These are phyloP conservation scores for Fusarium mexicanum DNA, from an alignment of 2,329 filamentous ascomycete genomes.

Conservation along the genomic window DNA sequence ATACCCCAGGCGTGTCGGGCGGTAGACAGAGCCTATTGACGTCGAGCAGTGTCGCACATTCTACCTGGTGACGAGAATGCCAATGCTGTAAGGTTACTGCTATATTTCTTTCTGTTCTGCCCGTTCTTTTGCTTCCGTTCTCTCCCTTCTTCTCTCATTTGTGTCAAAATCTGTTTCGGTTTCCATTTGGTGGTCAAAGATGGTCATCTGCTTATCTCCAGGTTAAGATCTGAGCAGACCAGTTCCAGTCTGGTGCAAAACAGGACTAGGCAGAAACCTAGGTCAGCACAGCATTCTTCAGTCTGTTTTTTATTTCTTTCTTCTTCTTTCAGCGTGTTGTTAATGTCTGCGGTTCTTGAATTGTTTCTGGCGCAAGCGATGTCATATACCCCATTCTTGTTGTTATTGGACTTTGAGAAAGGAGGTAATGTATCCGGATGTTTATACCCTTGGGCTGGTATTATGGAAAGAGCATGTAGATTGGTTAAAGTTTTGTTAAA, in stretches of 20 bases:
- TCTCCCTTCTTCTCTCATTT: neutral
- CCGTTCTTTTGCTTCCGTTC: neutral
- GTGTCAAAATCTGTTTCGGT: neutral
- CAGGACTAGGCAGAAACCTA: conserved; percentile 29
- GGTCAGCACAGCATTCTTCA: conserved; percentile 8
- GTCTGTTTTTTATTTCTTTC: neutral
- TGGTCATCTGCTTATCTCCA: neutral
- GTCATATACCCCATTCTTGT: conserved; percentile 24
- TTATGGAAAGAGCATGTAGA: conserved; percentile 10
- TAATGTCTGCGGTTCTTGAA: neutral
- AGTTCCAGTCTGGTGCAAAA: conserved; percentile 30
- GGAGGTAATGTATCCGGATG: conserved; percentile 21
- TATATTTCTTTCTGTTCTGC: neutral
- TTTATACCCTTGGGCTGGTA: conserved; percentile 13
- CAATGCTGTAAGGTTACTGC: neutral
- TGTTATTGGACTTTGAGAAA: conserved; percentile 11
- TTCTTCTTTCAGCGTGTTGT: neutral
- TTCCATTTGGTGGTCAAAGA: neutral
- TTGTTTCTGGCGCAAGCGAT: conserved; percentile 1
- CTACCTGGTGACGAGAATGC: conserved; percentile 9
- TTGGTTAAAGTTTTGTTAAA: conserved; percentile 2
- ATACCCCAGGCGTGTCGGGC: conserved; percentile 24
- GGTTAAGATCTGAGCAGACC: neutral
- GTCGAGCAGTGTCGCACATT: conserved; percentile 19
- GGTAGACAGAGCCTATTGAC: conserved; percentile 10